These are phyloP conservation scores for Brassica carinata DNA, from an alignment of 345 rosid genomes.

Conservation along the genomic window DNA sequence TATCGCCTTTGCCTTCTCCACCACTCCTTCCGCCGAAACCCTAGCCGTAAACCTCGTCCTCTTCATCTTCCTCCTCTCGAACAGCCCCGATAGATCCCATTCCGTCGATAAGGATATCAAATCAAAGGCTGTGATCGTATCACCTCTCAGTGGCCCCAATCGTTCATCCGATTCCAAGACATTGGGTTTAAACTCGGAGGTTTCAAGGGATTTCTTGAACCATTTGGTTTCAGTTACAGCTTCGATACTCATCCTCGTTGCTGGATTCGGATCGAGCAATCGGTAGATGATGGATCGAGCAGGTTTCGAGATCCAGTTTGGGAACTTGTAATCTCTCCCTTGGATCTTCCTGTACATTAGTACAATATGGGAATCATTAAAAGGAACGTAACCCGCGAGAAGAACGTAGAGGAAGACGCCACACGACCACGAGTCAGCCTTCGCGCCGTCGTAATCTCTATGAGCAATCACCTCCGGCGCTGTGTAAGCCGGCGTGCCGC, in stretches of 20 bases:
- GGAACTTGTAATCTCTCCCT: constrained; percentile 58
- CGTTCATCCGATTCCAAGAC: constrained; percentile 5
- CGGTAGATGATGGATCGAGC: constrained; percentile 53
- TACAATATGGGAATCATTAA: constrained; percentile 56
- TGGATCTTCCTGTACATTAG: constrained; percentile 62
- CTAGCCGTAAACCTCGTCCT: constrained; percentile 62
- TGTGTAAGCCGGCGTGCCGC: constrained; percentile 77
- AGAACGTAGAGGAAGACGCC: constrained; percentile 74
- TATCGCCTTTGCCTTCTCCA: constrained; percentile 57
- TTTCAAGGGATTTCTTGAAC: constrained; percentile 52
- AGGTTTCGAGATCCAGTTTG: constrained; percentile 55
- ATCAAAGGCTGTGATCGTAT: constrained; percentile 68
- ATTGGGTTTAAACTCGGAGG: neutral
- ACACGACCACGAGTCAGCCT: constrained; percentile 91
- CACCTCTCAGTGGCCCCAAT: constrained; percentile 7
- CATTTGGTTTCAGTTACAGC: constrained; percentile 51
- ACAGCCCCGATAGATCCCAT: constrained; percentile 66
- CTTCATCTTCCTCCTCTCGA: constrained; percentile 50
- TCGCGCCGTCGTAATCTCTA: constrained; percentile 64
- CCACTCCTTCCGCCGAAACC: constrained; percentile 51
- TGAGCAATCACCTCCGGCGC: constrained; percentile 74
- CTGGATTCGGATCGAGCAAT: constrained; percentile 82
- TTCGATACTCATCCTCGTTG: constrained; percentile 63
- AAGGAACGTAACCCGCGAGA: constrained; percentile 64
- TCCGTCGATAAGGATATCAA: constrained; percentile 72